Base-by-base conservation (phyloP, 331 rosid species). In the Malus hybrid region DNA sequence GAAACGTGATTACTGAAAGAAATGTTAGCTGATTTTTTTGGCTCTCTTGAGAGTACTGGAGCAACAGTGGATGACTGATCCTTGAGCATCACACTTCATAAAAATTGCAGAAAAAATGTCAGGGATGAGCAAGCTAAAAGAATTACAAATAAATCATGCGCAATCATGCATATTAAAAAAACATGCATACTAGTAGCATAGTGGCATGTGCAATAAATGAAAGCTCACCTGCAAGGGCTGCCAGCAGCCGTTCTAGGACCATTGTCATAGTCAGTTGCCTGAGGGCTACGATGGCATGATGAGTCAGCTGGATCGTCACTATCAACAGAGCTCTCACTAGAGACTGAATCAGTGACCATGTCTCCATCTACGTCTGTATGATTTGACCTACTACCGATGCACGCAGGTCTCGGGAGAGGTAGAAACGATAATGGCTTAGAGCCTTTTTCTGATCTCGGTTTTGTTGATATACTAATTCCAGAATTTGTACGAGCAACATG, bases 331-430 rank as follows among this genome's bases (percentile, higher is more conserved):
- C 88, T 76, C 57, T 87, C 99, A 82, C 97, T 88, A 77, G 80
- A 92, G 69, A 84, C 86, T 36, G 93, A 88, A 84, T 82, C 87
- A 78, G 81, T 85, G 69, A 81, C 88, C 78, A 83, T 46, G 74
- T 95, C 96, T 71, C 87, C 93, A 83, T 95, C 97, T 72, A 94
- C 79, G 73, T 95, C 97, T 65, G 86, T 79, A 75, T 85, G 89
- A 77, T 83, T 87, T 56, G 85, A 72, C 82, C 80, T 81, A 29
- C 86, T 71, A 16, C 87, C 88, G 14, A 93, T 87, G 80, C 97
- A 93, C 72, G 68, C 89, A 73, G 99, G 93, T 79, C 73, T 86
- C 2, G 97, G 97, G 75, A 87, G 93, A 18, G 93, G 97, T 77
- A 82, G 86, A 85, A 88, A 87, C 65, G 73, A 70, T 22, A 81